A percentile compares a stretch with the other conserved stretches of the same genome.
Conservation (phyloP, 2,329 filamentous ascomycete species). For the Calonectria montana region DNA sequence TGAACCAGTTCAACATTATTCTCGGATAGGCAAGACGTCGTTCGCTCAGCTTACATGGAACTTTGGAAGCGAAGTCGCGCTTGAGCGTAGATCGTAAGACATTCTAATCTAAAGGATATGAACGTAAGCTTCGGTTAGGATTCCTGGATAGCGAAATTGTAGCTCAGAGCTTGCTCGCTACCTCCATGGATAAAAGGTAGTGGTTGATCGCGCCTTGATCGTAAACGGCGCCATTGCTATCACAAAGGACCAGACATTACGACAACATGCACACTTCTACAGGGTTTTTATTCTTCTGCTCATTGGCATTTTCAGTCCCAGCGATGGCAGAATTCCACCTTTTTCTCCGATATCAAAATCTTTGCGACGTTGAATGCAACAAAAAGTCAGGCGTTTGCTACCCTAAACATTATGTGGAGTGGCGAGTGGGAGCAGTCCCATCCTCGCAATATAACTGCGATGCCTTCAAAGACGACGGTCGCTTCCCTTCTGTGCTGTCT, state of each 20-base stretch:
- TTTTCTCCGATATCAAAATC: neutral
- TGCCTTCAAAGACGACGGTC: neutral
- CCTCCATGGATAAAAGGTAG: neutral
- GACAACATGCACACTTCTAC: neutral
- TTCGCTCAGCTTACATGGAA: neutral
- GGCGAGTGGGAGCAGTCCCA: conserved; percentile 2
- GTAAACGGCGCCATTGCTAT: neutral
- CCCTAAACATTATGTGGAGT: conserved; percentile 15
- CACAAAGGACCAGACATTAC: neutral
- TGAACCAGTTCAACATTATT: neutral
- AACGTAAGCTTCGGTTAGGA: neutral
- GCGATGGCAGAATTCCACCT: neutral
- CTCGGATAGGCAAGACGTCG: neutral
- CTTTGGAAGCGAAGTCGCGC: neutral
- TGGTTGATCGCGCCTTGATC: neutral
- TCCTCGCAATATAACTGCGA: conserved; percentile 8
- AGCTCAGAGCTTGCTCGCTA: neutral
- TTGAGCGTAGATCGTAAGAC: too few relatives aligned
- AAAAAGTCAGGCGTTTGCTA: conserved; percentile 4
- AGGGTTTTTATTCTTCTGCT: neutral
- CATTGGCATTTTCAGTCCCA: neutral
- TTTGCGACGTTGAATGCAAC: conserved; percentile 10
- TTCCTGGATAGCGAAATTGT: neutral
- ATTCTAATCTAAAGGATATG: neutral
- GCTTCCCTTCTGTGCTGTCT: neutral